Percentiles rank a stretch among this genome's conserved stretches.
Evolutionary conservation across 495 filamentous ascomycete species (phyloP).

Genomic region (Aspergillus kassunensis): DNA sequence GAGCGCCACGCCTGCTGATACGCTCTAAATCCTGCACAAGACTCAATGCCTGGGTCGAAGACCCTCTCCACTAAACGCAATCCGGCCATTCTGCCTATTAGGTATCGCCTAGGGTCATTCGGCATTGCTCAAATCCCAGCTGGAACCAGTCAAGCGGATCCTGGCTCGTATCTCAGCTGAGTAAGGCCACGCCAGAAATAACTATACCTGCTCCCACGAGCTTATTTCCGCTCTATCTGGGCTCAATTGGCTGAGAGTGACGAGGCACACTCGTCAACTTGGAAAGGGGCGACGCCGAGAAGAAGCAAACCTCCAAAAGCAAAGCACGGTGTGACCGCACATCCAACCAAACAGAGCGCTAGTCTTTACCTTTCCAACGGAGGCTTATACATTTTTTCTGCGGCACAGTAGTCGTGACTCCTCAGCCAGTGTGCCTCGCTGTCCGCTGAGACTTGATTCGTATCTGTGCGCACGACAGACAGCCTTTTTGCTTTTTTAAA

Average conservation of each 20-base stretch:
- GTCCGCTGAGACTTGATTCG: not conserved
- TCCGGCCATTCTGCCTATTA: constrained; percentile 16
- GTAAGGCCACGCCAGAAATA: constrained; percentile 5
- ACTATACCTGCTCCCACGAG: constrained; percentile 4
- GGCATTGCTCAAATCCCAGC: not conserved
- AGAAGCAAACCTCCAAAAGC: constrained; percentile 5
- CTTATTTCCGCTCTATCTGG: constrained; percentile 6
- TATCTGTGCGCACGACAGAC: constrained; percentile 8
- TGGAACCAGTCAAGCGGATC: constrained; percentile 7
- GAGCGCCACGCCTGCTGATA: constrained; percentile 29
- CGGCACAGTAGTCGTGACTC: not conserved
- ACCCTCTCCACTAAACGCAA: constrained; percentile 20
- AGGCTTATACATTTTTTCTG: constrained; percentile 7
- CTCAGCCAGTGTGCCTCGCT: not conserved
- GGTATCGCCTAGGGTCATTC: constrained; percentile 11
- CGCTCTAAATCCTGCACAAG: constrained; percentile 31
- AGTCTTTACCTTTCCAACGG: constrained; percentile 2
- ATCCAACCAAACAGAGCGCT: constrained; percentile 3
- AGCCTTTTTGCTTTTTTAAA: constrained; percentile 3
- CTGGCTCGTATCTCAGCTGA: constrained; percentile 13
- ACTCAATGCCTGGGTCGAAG: constrained; percentile 18
- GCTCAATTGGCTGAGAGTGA: constrained; percentile 14
- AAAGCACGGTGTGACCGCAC: constrained; percentile 4
- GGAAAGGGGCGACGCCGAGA: constrained; percentile 1
- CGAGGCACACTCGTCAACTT: constrained; percentile 14